Percentiles rank a stretch among this genome's conserved stretches.
These are phyloP conservation scores for Cicer pinnatifidum DNA, from an alignment of 306 rosid genomes.

Conservation along the genomic window DNA sequence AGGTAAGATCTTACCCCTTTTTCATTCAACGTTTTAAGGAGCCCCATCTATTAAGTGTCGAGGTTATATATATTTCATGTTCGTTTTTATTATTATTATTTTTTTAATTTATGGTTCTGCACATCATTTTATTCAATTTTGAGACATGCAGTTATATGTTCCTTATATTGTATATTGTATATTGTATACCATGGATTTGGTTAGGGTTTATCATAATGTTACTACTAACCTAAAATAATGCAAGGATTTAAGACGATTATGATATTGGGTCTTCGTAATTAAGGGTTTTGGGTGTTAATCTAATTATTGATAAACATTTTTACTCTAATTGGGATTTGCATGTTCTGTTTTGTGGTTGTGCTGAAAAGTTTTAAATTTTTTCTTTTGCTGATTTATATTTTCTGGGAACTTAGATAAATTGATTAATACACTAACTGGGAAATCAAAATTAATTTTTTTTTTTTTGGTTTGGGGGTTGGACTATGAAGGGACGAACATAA, in stretches of 20 bases:
- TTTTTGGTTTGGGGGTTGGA: neutral
- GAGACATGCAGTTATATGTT: slow-evolving; percentile 55
- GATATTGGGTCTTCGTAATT: slow-evolving; percentile 51
- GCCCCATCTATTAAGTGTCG: slow-evolving; percentile 40
- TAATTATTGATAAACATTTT: slow-evolving; percentile 37
- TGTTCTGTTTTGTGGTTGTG: slow-evolving; percentile 10
- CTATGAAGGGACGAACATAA: slow-evolving; percentile 15
- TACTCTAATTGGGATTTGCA: slow-evolving; percentile 23
- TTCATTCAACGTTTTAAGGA: slow-evolving; percentile 47
- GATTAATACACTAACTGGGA: slow-evolving; percentile 21
- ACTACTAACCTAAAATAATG: slow-evolving; percentile 45
- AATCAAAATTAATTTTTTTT: slow-evolving; percentile 6
- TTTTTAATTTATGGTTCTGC: slow-evolving; percentile 53
- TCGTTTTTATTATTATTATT: slow-evolving; percentile 26
- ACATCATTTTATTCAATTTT: slow-evolving; percentile 11
- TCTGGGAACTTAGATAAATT: slow-evolving; percentile 37
- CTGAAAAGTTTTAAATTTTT: slow-evolving; percentile 16
- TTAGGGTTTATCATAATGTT: slow-evolving; percentile 59
- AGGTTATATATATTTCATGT: slow-evolving; percentile 51
- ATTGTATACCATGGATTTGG: slow-evolving; percentile 45
- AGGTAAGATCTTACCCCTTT: slow-evolving; percentile 49
- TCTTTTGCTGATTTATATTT: slow-evolving; percentile 33
- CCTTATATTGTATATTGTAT: slow-evolving; percentile 48
- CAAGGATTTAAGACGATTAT: slow-evolving; percentile 51
- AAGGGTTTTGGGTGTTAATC: slow-evolving; percentile 50